Evolutionary conservation across 176 grass and related monocot genomes (phyloP), one percentile per base, ranked within the genome.

Genomic region (Pontederia crassipes): DNA sequence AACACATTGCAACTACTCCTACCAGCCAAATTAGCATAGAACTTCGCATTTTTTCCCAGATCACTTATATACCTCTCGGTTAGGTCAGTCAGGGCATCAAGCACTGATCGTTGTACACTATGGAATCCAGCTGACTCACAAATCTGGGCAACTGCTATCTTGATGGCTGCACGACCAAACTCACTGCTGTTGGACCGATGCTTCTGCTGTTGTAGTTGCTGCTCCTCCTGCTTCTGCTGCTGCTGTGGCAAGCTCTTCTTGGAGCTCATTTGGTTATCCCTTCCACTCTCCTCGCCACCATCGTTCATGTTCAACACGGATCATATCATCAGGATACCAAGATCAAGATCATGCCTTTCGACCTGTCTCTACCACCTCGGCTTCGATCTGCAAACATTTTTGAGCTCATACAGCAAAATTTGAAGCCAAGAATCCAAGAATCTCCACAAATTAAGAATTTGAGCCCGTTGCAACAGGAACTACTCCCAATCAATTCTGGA

Each of bases 71-170:
- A 98, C 55, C 88, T 75, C 16, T 92, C 49, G 40, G 74, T 13
- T 11, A 98, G 58, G 59, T 88, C 94, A 10, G 84, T 74, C 49
- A 93, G 77, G 10, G 84, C 65, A 73, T 88, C 87, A 18, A 92
- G 64, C 15, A 88, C 84, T 2, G 79, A 76, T 13, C 65, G 74
- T 62, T 93, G 85, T 32, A 79, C 67, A 55, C 84, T 68, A 62
- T 88, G 76, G 32, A 98, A 98, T 10, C 81, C 79, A 5, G 63
- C 49, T 1, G 84, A 71, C 78, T 98, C 84, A 17, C 88, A 77
- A 54, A 77, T 89, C 75, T 89, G 84, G 63, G 82, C 71, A 3
- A 89, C 77, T 4, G 88, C 77, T 0, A 87, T 79, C 11, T 80
- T 86, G 14, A 82, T 78, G 20, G 86, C 74, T 9, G 81, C 78